Evolutionary conservation across 768 basidiomycete species (phyloP).

Genomic region (Krasilnikovozyma curviuscula): DNA sequence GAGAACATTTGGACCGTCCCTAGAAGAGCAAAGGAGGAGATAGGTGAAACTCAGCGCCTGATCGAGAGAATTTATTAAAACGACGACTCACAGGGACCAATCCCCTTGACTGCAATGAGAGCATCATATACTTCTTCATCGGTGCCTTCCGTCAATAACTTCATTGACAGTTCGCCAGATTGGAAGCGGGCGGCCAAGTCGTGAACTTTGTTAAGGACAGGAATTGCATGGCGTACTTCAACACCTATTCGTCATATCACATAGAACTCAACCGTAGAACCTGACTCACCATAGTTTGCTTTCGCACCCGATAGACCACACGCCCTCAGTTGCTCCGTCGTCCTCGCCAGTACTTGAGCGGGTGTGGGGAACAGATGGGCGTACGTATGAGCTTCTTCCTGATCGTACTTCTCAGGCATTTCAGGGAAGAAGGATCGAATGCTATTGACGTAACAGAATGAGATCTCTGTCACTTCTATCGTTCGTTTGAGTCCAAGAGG

Average conservation of each 20-base stretch:
- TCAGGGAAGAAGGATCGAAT: conserved; percentile 2
- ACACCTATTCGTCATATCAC: too few species aligned
- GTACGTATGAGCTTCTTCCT: not conserved
- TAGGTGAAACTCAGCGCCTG: conserved; percentile 7
- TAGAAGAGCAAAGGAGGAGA: conserved; percentile 4
- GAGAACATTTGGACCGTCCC: conserved; percentile 72
- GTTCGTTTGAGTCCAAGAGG: conserved; percentile 21
- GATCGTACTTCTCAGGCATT: conserved; percentile 1
- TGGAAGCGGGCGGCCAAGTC: conserved; percentile 63
- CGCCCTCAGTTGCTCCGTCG: conserved; percentile 37
- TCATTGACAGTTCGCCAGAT: conserved; percentile 56
- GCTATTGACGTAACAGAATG: not conserved
- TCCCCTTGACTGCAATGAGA: conserved; percentile 57
- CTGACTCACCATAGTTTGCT: conserved; percentile 57
- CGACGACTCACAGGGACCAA: conserved; percentile 35
- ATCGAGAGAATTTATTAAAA: conserved; percentile 40
- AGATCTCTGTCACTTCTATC: conserved; percentile 7
- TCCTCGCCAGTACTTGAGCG: conserved; percentile 37
- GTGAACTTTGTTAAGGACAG: conserved; percentile 34
- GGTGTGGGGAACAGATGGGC: conserved; percentile 43
- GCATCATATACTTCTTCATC: conserved; percentile 61
- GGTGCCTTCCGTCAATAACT: conserved; percentile 45
- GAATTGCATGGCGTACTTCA: too few species aligned
- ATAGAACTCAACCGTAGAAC: not conserved
- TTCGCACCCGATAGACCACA: conserved; percentile 72